Evolutionary conservation across 2,329 filamentous ascomycete genomes (phyloP), one percentile per base, ranked within the genome.

Genomic region (Diplocarpon mali): DNA sequence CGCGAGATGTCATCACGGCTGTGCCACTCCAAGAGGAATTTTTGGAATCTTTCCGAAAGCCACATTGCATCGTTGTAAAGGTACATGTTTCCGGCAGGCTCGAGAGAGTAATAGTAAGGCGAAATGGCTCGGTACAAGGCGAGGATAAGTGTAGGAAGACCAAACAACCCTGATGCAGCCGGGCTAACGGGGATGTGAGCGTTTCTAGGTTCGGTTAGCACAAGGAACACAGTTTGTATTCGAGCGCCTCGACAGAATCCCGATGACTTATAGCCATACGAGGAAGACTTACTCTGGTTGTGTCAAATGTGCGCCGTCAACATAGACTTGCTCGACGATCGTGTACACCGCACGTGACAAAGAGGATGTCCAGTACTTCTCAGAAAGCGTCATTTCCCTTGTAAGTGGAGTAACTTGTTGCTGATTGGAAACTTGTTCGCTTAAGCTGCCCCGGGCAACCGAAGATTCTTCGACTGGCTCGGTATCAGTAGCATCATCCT

Each of bases 361-460:
- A 2, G 84, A 83, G 0, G 90, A 95, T 41, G 95, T 84, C 47
- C 80, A 85, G 62, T 95, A 98, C 1, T 75, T 84, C 65, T 98
- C 92, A 49, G 74, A 83, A 36, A 96, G 66, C 0, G 85, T 83
- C 47, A 96, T 67, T 59, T 92, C 83, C 40, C 51, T 47, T 2
- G 37, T 43, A 13, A 52, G 44, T 20, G 54, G 16, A 7, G 42
- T 15, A 7, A 27, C 24, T 13, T 45, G 27, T 13, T 39, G 35
- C 16, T 39, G 36, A 12, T 15, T 8, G 15, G 28, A 15, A 12
- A n/a, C 13, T 7, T 11, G 13, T 2, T 30, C 14, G 8, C 24
- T 32, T 4, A 16, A 3, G 13, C 13, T 28, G 17, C 16, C 5
- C 11, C 15, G 27, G n/a, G 31, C 15, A 9, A 3, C 27, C 32